Percentiles rank a stretch among this genome's conserved stretches.
Evolutionary conservation across 305 asterid species (phyloP).

Genomic region (Plantago lanceolata): DNA sequence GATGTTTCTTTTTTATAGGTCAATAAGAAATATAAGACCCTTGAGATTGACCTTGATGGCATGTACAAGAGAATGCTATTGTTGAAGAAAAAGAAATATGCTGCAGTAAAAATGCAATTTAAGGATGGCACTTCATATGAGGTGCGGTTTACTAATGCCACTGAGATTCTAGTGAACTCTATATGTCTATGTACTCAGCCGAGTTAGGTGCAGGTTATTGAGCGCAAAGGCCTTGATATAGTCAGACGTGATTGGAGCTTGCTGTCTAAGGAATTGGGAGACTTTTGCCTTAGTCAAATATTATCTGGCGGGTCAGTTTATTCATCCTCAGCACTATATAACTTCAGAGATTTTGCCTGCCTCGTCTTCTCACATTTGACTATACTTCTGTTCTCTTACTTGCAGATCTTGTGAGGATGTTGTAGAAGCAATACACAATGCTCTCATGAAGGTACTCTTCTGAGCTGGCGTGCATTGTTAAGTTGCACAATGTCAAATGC

Average conservation of each 20-base stretch:
- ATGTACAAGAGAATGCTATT: slow-evolving; percentile 93
- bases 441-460: slow-evolving; percentile 67
- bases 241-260: slow-evolving; percentile 99
- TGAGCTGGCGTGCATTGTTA: slow-evolving; percentile 16
- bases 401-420: slow-evolving; percentile 93
- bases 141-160: slow-evolving; percentile 40
- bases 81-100: slow-evolving; percentile 98
- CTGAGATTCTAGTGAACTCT: slow-evolving; percentile 23
- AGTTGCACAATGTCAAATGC: slow-evolving; percentile 19
- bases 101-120: slow-evolving; percentile 84
- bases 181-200: slow-evolving; percentile 16
- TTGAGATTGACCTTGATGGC: slow-evolving; percentile 99
- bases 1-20: slow-evolving; percentile 47
- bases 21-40: slow-evolving; percentile 86
- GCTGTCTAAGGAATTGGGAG: slow-evolving; percentile 88
- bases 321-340: slow-evolving; percentile 20
- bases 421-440: slow-evolving; percentile 80
- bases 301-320: slow-evolving; percentile 77
- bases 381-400: slow-evolving; percentile 25
- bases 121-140: slow-evolving; percentile 69
- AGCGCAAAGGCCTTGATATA: slow-evolving; percentile 97
- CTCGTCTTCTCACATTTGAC: slow-evolving; percentile 16
- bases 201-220: slow-evolving; percentile 57
- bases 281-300: slow-evolving; percentile 87
- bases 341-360: slow-evolving; percentile 17